phyloP scores from a whole-genome alignment of 495 filamentous ascomycete species.

The Poronia punctata region DNA sequence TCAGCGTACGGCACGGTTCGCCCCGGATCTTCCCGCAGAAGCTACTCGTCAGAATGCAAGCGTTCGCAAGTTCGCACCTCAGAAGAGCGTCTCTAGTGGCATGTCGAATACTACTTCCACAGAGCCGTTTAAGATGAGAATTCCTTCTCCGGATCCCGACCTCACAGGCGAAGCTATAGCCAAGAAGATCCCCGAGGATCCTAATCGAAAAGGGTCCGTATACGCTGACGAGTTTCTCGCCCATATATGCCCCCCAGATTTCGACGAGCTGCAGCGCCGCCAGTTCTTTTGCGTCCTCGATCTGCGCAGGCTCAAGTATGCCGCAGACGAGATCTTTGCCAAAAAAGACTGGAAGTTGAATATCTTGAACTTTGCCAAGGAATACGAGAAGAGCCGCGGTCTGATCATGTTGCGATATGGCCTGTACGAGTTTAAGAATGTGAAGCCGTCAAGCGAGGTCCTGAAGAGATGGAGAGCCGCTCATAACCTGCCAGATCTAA shows the following conservation, averaged over 20 bases:
- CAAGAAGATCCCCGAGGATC: slow-evolving; percentile 38
- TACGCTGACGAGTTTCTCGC: slow-evolving; percentile 45
- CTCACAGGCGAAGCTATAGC: slow-evolving; percentile 40
- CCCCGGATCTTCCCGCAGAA: slow-evolving; percentile 27
- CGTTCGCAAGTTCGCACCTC: slow-evolving; percentile 20
- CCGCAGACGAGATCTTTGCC: slow-evolving; percentile 43
- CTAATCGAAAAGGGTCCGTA: slow-evolving; percentile 32
- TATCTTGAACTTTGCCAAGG: slow-evolving; percentile 45
- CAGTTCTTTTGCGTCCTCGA: slow-evolving; percentile 50
- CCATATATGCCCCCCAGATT: slow-evolving; percentile 39
- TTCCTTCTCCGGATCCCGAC: slow-evolving; percentile 37
- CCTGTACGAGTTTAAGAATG: slow-evolving; percentile 46
- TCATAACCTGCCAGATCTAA: slow-evolving; percentile 34
- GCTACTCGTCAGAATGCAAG: slow-evolving; percentile 12
- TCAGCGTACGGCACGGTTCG: slow-evolving; percentile 26
- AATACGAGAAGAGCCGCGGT: slow-evolving; percentile 47
- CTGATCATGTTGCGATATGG: slow-evolving; percentile 47
- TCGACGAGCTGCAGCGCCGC: slow-evolving; percentile 41
- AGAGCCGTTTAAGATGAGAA: slow-evolving; percentile 42
- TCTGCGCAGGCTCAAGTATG: slow-evolving; percentile 44
- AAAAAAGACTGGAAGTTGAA: slow-evolving; percentile 50
- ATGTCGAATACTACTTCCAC: slow-evolving; percentile 29
- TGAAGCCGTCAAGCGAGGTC: slow-evolving; percentile 40
- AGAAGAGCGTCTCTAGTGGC: slow-evolving; percentile 21
- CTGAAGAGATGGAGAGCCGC: slow-evolving; percentile 43